Percentiles rank a stretch among this genome's conserved stretches.
Evolutionary conservation across 2,329 filamentous ascomycete genomes (phyloP).

Genomic region (Pseudocercospora fuligena): DNA sequence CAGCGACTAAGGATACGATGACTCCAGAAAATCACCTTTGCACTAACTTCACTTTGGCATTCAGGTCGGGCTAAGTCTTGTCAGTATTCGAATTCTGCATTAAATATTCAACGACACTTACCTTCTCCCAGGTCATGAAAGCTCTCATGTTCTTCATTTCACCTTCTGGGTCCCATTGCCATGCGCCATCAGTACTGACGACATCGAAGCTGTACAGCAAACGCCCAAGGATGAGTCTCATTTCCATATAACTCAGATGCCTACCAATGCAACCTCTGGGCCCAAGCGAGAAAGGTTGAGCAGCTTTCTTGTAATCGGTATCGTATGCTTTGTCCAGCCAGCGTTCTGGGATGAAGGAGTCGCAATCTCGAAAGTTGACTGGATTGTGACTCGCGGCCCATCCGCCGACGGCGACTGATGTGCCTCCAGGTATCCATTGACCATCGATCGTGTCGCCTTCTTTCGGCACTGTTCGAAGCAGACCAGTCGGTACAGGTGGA

Average conservation of each 20-base stretch:
- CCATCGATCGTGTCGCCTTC: constrained; percentile 19
- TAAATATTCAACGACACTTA: not conserved
- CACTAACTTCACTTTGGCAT: constrained; percentile 11
- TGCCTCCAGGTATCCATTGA: constrained; percentile 16
- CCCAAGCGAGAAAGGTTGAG: constrained; percentile 20
- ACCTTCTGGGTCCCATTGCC: constrained; percentile 18
- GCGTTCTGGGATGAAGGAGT: constrained; percentile 39
- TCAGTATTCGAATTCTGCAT: not conserved
- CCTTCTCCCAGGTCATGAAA: constrained; percentile 18
- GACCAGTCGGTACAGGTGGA: constrained; percentile 13
- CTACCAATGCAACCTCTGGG: constrained; percentile 23
- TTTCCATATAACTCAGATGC: constrained; percentile 18
- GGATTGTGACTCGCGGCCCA: constrained; percentile 21
- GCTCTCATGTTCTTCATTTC: constrained; percentile 21
- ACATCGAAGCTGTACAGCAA: constrained; percentile 17
- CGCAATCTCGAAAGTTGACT: constrained; percentile 30
- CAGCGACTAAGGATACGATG: not conserved
- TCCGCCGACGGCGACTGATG: constrained; percentile 13
- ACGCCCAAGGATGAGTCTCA: constrained; percentile 16
- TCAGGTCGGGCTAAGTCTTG: constrained; percentile 12
- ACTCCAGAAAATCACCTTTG: not conserved
- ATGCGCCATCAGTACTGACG: constrained; percentile 14
- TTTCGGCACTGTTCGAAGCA: constrained; percentile 14
- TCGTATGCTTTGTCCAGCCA: constrained; percentile 30
- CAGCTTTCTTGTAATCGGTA: constrained; percentile 14